Conservation (phyloP, 192 early-diverging fungal genomes). For the Powellomyces hirtus region DNA sequence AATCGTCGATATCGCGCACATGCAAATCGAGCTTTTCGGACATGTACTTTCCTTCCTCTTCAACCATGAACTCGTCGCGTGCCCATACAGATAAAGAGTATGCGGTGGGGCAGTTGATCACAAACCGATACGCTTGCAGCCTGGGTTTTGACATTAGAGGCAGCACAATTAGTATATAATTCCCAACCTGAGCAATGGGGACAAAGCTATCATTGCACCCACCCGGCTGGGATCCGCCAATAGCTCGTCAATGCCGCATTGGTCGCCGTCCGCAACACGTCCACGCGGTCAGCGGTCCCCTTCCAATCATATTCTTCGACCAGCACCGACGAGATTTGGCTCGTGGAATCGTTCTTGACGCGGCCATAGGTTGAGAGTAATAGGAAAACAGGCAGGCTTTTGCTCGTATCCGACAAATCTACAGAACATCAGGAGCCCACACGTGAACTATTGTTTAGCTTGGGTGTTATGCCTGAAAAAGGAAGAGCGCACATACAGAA, state of each 20-base stretch:
- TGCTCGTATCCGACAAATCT: conserved; percentile 44
- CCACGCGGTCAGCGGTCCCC: background rate
- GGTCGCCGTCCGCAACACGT: conserved; percentile 35
- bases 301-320: conserved; percentile 53
- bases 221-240: conserved; percentile 38
- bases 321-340: conserved; percentile 31
- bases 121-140: conserved; percentile 39
- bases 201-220: background rate
- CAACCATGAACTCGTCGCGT: conserved; percentile 46
- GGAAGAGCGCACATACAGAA: conserved; percentile 40
- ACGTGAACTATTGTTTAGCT: too few relatives aligned
- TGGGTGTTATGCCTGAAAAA: too few relatives aligned
- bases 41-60: conserved; percentile 54
- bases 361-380: conserved; percentile 45
- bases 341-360: conserved; percentile 25
- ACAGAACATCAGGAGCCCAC: too few relatives aligned
- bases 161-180: background rate
- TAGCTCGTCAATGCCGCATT: conserved; percentile 38
- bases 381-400: conserved; percentile 30
- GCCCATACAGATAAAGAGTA: conserved; percentile 46
- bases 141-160: too few relatives aligned
- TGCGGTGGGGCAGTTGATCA: conserved; percentile 42
- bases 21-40: conserved; percentile 37
- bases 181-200: background rate
- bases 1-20: conserved; percentile 53